Conservation (phyloP, 2,329 filamentous ascomycete genomes). For the Cladosporium sp. region DNA sequence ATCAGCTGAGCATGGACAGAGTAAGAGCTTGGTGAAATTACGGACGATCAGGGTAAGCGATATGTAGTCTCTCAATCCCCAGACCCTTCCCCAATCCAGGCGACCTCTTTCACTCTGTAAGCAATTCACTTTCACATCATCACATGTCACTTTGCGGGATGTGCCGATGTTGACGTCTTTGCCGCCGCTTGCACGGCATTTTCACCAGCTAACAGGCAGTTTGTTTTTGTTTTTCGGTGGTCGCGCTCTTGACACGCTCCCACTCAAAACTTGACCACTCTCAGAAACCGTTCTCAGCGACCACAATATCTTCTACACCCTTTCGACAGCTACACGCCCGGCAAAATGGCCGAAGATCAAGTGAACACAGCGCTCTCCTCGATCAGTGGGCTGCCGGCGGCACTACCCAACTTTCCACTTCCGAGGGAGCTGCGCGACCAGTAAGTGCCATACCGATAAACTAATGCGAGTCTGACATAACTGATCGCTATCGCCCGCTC, state of each 20-base stretch:
- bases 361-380: neutral
- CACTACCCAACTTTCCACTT: conserved; percentile 20
- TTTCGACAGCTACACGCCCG: no score
- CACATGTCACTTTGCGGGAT: neutral
- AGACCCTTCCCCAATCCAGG: no score
- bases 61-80: no score
- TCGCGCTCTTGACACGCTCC: neutral
- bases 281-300: neutral
- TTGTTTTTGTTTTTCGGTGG: neutral
- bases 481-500: no score
- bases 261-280: neutral
- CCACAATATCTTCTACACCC: neutral
- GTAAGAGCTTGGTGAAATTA: neutral
- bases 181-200: neutral
- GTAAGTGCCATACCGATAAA: no score
- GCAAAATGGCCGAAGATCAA: neutral
- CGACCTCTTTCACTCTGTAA: no score
- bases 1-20: neutral
- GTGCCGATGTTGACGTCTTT: neutral
- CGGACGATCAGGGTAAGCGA: neutral
- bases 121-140: no score
- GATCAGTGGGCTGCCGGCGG: neutral
- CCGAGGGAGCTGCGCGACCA: conserved; percentile 26
- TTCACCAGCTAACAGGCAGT: no score
- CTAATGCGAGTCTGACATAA: no score